Conservation (phyloP, 75 land plant species). For the Larix kaempferi region DNA sequence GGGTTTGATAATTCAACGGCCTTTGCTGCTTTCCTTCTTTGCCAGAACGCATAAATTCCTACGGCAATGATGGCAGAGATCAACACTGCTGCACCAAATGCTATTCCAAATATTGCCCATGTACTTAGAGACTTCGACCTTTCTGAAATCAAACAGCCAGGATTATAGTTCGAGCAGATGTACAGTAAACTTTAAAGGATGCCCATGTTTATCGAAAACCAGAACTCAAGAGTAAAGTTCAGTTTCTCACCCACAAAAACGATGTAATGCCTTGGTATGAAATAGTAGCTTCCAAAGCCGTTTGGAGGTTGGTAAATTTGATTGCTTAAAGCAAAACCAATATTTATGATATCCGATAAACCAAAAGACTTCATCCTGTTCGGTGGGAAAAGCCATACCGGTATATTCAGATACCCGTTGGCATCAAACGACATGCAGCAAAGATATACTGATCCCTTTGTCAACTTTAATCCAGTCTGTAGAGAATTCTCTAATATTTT, state of each 20-base stretch:
- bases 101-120: constrained; percentile 21
- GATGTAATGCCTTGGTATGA: constrained; percentile 11
- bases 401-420: constrained; percentile 20
- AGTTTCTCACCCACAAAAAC: constrained; percentile 13
- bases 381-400: constrained; percentile 39
- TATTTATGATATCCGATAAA: constrained; percentile 4
- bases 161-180: too few relatives aligned
- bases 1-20: constrained; percentile 22
- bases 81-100: constrained; percentile 11
- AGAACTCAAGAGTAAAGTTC: not conserved
- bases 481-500: constrained; percentile 5
- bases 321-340: constrained; percentile 35
- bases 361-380: constrained; percentile 17
- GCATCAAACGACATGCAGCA: constrained; percentile 14
- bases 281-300: constrained; percentile 32
- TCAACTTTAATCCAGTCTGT: not conserved
- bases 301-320: constrained; percentile 35
- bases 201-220: not conserved
- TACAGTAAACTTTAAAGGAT: too few relatives aligned
- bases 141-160: too few relatives aligned
- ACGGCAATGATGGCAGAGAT: constrained; percentile 6
- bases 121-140: too few relatives aligned
- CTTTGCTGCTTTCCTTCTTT: constrained; percentile 37
- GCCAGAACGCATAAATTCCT: constrained; percentile 22
- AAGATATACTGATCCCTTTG: constrained; percentile 40